These are phyloP conservation scores for Dipodascus albidus DNA, from an alignment of 805 yeast species.

Conservation along the genomic window DNA sequence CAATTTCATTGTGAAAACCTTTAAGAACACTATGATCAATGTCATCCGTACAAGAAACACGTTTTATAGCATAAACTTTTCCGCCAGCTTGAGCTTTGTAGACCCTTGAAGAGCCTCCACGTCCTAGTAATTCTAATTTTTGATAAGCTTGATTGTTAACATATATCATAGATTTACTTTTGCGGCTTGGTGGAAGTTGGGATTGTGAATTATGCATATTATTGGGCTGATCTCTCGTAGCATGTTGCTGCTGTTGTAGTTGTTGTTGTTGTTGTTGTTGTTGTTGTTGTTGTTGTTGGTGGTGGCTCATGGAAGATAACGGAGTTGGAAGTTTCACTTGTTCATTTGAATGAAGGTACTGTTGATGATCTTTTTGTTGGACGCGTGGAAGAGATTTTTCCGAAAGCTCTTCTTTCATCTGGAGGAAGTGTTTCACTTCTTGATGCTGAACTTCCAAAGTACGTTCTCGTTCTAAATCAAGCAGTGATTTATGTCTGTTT, in stretches of 20 bases:
- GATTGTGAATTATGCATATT: neutral
- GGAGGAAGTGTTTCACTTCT: neutral
- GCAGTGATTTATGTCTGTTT: neutral
- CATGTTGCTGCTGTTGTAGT: neutral
- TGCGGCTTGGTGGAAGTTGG: neutral
- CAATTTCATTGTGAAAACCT: conserved; percentile 87
- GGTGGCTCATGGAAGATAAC: too few relatives aligned
- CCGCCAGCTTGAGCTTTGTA: conserved; percentile 56
- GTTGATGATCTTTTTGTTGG: neutral
- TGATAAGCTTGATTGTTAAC: conserved; percentile 60
- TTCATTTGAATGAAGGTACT: neutral
- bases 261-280: too few relatives aligned
- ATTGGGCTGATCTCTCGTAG: neutral
- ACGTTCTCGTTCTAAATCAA: neutral
- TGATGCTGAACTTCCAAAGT: neutral
- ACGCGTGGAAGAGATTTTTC: neutral
- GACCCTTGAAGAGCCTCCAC: conserved; percentile 90
- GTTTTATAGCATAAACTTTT: conserved; percentile 60
- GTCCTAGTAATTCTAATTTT: conserved; percentile 66
- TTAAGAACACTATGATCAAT: conserved; percentile 64
- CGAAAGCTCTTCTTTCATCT: neutral
- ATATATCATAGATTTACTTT: conserved; percentile 14
- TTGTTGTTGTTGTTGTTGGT: neutral
- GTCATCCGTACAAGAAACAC: conserved; percentile 63
- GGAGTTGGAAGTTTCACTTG: too few relatives aligned